Evolutionary conservation across 495 filamentous ascomycete genomes (phyloP), one percentile per base, ranked within the genome.

Genomic region (Echria macrotheca): DNA sequence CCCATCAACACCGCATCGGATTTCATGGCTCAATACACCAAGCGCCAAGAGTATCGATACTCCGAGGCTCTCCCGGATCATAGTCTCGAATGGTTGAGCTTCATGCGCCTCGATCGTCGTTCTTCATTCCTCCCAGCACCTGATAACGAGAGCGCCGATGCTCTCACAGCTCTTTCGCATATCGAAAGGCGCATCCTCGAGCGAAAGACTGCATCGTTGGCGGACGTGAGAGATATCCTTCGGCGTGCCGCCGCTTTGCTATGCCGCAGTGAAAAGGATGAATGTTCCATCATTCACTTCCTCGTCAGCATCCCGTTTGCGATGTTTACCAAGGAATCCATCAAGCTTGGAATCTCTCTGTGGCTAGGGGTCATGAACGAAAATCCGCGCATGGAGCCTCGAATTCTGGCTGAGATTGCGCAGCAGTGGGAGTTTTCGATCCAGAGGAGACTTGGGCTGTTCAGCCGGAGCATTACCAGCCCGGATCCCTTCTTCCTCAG

Each of bases 321-420:
- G 23, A 79, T 93, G 18, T 97, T 99, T 63, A 91, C 85, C 4
- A 95, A 94, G 66, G 88, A 95, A 61, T 87, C 88, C 12, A 93
- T 99, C 61, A 94, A 95, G 57, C 81, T 96, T 7, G 94, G 94
- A 14, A 84, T 97, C 24, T 95, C 91, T 14, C 76, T 97, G 7
- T 99, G 94, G 94, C 79, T 95, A 35, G 89, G 91, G 22, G 85
- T 96, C 5, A 96, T 97, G 55, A 91, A 97, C 61, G 94, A 97
- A 59, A 97, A 96, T 59, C 90, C 91, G 12, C 76, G 75, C 38
- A 80, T 95, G 68, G 87, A 96, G 60, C 73, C 91, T 1, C 83
- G 86, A 37, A 79, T 99, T 39, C 61, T 97, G 18, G 78, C 79
- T 36, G 87, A 94, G 58, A 83, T 97, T 50, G 84, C 85, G 3